Evolutionary conservation across 176 grass and related monocot genomes (phyloP).

Genomic region (Lolium multiflorum): DNA sequence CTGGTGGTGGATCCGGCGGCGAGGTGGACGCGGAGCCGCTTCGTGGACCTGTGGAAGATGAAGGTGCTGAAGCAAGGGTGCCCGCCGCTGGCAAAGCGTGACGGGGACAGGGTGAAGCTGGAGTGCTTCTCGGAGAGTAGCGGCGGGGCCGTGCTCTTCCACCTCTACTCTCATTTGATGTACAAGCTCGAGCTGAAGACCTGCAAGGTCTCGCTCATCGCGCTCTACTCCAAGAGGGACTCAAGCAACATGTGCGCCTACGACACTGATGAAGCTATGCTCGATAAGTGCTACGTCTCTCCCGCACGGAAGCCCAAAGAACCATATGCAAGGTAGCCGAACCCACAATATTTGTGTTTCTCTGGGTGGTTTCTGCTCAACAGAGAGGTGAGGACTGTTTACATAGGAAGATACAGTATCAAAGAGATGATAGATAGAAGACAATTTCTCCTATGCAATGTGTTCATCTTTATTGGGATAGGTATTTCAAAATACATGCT

Average conservation of each 20-base stretch:
- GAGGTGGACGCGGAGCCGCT: not conserved
- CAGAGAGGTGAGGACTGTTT: too few relatives aligned
- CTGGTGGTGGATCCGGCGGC: not conserved
- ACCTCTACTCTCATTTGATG: not conserved
- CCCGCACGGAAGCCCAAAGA: too few relatives aligned
- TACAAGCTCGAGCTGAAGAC: conserved; percentile 9
- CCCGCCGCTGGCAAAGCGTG: not conserved
- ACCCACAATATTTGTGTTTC: too few relatives aligned
- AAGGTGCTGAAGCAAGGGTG: not conserved
- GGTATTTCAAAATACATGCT: too few relatives aligned
- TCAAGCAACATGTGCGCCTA: not conserved
- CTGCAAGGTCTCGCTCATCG: not conserved
- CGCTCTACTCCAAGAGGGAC: not conserved
- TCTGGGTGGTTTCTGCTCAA: too few relatives aligned
- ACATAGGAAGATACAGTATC: too few relatives aligned
- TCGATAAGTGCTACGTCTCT: too few relatives aligned
- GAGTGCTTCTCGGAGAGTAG: conserved; percentile 2
- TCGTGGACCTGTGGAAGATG: not conserved
- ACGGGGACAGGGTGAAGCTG: conserved; percentile 14
- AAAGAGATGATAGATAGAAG: too few relatives aligned
- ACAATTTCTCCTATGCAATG: too few relatives aligned
- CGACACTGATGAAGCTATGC: too few relatives aligned
- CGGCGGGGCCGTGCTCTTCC: not conserved
- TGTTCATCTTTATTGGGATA: too few relatives aligned
- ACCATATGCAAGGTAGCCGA: too few relatives aligned